These are phyloP conservation scores for Daldinia concentrica DNA, from an alignment of 495 filamentous ascomycete species.

Conservation along the genomic window DNA sequence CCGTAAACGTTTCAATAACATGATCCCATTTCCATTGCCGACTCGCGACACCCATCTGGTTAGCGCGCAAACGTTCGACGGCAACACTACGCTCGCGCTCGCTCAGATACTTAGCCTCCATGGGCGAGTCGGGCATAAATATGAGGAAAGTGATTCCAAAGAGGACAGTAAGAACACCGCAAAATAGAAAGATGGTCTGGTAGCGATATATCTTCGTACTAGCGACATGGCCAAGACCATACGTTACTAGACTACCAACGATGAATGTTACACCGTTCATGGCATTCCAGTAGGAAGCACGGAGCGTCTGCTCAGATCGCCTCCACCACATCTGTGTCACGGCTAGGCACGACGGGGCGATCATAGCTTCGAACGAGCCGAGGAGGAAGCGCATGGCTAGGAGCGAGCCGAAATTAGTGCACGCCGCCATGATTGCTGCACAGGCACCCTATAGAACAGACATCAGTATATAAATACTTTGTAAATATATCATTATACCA, in stretches of 20 bases:
- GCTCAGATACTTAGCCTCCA: slow-evolving; percentile 66
- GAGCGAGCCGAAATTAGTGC: slow-evolving; percentile 56
- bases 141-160: slow-evolving; percentile 50
- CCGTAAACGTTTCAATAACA: slow-evolving; percentile 67
- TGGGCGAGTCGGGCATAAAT: slow-evolving; percentile 68
- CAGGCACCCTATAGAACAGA: slow-evolving; percentile 42
- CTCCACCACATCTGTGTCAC: slow-evolving; percentile 67
- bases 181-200: slow-evolving; percentile 69
- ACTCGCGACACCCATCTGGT: slow-evolving; percentile 58
- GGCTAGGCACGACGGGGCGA: slow-evolving; percentile 60
- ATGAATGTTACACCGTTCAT: slow-evolving; percentile 62
- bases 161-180: slow-evolving; percentile 55
- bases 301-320: slow-evolving; percentile 60
- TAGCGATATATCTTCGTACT: slow-evolving; percentile 63
- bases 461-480: not conserved
- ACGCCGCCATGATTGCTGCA: slow-evolving; percentile 51
- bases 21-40: slow-evolving; percentile 57
- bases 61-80: slow-evolving; percentile 62
- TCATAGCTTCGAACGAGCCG: slow-evolving; percentile 55
- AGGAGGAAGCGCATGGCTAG: slow-evolving; percentile 56
- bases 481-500: slow-evolving; percentile 4
- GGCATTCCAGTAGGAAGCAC: slow-evolving; percentile 61
- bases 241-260: slow-evolving; percentile 62
- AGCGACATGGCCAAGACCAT: slow-evolving; percentile 67
- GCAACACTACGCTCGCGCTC: slow-evolving; percentile 68